Base-by-base conservation (phyloP, 164 flowering plant genomes). In the Vitis vinifera region DNA sequence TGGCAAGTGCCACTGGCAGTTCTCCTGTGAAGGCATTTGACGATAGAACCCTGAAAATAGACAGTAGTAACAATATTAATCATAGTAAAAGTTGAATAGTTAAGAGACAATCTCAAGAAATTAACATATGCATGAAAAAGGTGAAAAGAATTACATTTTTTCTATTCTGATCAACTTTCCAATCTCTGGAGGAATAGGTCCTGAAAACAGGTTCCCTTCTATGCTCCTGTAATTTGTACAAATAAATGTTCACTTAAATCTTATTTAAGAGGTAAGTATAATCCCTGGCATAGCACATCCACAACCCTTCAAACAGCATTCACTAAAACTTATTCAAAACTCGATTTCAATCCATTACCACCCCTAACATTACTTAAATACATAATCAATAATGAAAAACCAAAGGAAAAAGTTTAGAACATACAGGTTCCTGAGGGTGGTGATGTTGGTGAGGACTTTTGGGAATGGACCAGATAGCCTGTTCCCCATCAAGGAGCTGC, bases 401-500 rank as follows among this genome's bases (percentile, higher is more conserved):
- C n/a, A 51, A 44, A 13, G 16, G 51, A 59, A 60, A 61, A n/a
- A 73, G n/a, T 59, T n/a, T 37, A 37, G 16, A 59, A 68, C 91
- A 13, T 88, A 89, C 97, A 91, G 63, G 78, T 87, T 89, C 57
- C n/a, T 55, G 31, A 91, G 92, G 50, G 89, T 75, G 63, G 83
- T 85, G 65, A 91, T 84, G 59, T 65, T 82, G 68, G 91, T 85
- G 48, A 91, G 75, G 17, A 67, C 86, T 63, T 69, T 73, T 19
- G 97, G 97, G 70, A 91, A 91, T 63, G 87, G 90, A 67, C 97
- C 97, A 1, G 91, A 87, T 65, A 91, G 74, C 37, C 77, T 81
- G 74, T 91, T 91, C 65, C 87, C 91, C 97, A 91, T 89, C 0
- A 91, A 72, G 56, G 94, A 84, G 71, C 97, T 91, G 90, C 78